Evolutionary conservation across 1,284 basidiomycete genomes (phyloP), one percentile per base, ranked within the genome.

Genomic region (Golubevia sp.): DNA sequence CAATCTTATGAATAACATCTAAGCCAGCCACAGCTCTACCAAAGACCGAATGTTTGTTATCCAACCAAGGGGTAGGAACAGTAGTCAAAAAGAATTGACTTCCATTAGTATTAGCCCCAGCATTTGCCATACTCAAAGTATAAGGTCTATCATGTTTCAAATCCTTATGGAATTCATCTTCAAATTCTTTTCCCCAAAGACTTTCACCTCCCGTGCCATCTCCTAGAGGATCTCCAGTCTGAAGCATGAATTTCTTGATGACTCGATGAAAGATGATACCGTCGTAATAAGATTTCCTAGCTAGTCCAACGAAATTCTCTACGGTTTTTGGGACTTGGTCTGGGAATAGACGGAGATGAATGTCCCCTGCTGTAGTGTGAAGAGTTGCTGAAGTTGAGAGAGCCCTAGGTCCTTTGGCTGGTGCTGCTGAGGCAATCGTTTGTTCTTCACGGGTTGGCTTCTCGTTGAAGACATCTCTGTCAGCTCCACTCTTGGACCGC

Each of bases 21-120:
- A 88, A 79, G 0, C 88, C 88, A 0, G 84, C 83, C 0, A 84
- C 84, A 2, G 86, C 87, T 20, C 86, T 81, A 0, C 88, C 88
- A 71, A 89, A 89, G 61, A 89, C 85, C 3, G 87, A 87, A 70
- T 88, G 88, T 78, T 88, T 88, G 64, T 86, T 84, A 67, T 88
- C 87, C 59, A 99, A 86, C 94, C 94, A 97, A 5, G 94, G 93
- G 3, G 93, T 93, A 11, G 95, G 91, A 1, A 91, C 94, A 1
- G 94, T 97, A 1, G 97, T 99, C 83, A 99, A 95, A 86, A 99
- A 99, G 87, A 99, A 99, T 84, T 99, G 96, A 2, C 91, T 92
- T 1, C 91, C 97, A 82, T 99, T 99, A 49, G 97, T 99, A 59
- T 87, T 87, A 0, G 93, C 91, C 0, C 97, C 96, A 1, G 93